Conservation (phyloP, 1,284 basidiomycete species). For the Hymenochaete sp. region DNA sequence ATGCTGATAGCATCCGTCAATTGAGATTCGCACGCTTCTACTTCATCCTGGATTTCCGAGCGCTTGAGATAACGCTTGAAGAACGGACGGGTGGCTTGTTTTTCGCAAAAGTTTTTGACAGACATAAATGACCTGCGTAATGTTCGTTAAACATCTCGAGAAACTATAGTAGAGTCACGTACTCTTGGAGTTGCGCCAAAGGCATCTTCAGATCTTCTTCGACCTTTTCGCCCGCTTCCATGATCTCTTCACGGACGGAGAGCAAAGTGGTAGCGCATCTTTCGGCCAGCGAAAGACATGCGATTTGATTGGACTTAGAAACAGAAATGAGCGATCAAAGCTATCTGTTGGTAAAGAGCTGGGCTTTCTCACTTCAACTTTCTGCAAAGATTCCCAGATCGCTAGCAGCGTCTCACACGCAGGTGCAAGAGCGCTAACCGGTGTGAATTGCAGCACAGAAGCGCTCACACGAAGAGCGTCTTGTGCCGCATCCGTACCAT, state of each 20-base stretch:
- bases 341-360: neutral
- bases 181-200: constrained; percentile 42
- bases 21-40: constrained; percentile 42
- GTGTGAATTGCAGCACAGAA: constrained; percentile 43
- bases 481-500: constrained; percentile 34
- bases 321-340: constrained; percentile 6
- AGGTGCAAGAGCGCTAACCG: constrained; percentile 44
- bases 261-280: constrained; percentile 41
- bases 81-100: constrained; percentile 58
- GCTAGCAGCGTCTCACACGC: constrained; percentile 42
- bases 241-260: constrained; percentile 36
- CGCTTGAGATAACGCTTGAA: constrained; percentile 70
- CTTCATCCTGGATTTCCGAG: constrained; percentile 54
- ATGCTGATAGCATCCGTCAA: constrained; percentile 46
- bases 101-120: constrained; percentile 45
- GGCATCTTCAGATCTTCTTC: constrained; percentile 31
- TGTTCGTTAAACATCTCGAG: neutral
- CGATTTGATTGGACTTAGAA: constrained; percentile 33
- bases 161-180: constrained; percentile 21
- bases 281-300: constrained; percentile 41
- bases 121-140: constrained; percentile 31
- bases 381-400: constrained; percentile 53
- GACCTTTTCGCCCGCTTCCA: constrained; percentile 30
- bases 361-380: constrained; percentile 46
- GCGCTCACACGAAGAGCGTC: constrained; percentile 37